phyloP scores from a whole-genome alignment of 495 filamentous ascomycete genomes.

The Daldinia concentrica region DNA sequence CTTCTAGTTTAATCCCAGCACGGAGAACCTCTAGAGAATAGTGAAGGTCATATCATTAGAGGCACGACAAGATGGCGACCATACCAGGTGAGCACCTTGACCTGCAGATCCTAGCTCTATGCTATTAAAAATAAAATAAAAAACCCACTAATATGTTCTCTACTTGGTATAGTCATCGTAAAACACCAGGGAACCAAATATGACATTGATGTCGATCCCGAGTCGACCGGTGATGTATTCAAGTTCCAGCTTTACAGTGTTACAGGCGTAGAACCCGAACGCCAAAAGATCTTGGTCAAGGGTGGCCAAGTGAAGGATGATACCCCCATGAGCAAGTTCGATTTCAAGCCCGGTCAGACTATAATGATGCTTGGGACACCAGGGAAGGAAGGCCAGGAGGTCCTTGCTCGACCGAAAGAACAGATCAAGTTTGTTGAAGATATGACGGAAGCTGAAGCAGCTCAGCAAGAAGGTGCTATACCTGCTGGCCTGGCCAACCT shows the following conservation, averaged over 20 bases:
- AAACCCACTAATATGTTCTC: conserved; percentile 14
- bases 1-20: background rate
- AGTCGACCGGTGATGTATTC: conserved; percentile 87
- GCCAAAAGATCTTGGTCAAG: conserved; percentile 95
- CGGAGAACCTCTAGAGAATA: background rate
- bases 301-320: conserved; percentile 97
- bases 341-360: conserved; percentile 82
- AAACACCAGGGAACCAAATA: conserved; percentile 95
- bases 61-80: conserved; percentile 60
- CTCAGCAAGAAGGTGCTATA: conserved; percentile 80
- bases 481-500: conserved; percentile 92
- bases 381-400: conserved; percentile 63
- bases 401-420: conserved; percentile 79
- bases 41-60: background rate
- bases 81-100: conserved; percentile 64
- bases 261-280: conserved; percentile 93
- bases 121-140: conserved; percentile 15
- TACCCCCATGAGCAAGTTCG: conserved; percentile 80
- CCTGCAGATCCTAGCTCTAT: background rate
- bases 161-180: conserved; percentile 73
- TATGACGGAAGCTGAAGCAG: conserved; percentile 95
- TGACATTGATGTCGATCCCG: conserved; percentile 88
- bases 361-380: conserved; percentile 99
- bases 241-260: conserved; percentile 95
- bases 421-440: conserved; percentile 90